Evolutionary conservation across 2,329 filamentous ascomycete genomes (phyloP).

Genomic region (Shiraia sp.): DNA sequence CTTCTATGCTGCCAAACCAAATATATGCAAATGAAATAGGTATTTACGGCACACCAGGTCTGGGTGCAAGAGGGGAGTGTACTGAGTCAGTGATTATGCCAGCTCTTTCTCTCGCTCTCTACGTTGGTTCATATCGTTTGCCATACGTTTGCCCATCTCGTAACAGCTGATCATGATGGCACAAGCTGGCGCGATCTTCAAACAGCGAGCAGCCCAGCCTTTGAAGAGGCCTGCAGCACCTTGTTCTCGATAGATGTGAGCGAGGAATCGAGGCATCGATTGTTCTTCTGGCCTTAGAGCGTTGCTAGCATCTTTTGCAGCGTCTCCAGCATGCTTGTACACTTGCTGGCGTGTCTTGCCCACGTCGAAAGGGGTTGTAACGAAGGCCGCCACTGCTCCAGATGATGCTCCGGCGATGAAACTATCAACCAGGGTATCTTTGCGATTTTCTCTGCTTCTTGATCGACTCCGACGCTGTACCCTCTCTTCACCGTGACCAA

Average conservation of each 20-base stretch:
- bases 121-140: constrained; percentile 72
- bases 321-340: constrained; percentile 60
- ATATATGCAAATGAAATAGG: constrained; percentile 3
- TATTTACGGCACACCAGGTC: constrained; percentile 1
- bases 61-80: not conserved
- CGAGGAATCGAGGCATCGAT: constrained; percentile 80
- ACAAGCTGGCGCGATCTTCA: constrained; percentile 95
- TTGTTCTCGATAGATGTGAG: constrained; percentile 87
- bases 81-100: constrained; percentile 4
- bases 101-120: constrained; percentile 33
- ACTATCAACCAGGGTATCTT: constrained; percentile 81
- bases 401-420: constrained; percentile 85
- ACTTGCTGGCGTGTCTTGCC: constrained; percentile 96
- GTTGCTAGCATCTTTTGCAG: constrained; percentile 47
- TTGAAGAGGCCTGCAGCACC: constrained; percentile 80
- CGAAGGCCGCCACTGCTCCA: constrained; percentile 80
- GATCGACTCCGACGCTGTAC: constrained; percentile 49
- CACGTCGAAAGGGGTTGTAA: constrained; percentile 95
- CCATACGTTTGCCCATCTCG: constrained; percentile 90
- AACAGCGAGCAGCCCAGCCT: constrained; percentile 86
- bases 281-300: constrained; percentile 67
- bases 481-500: constrained; percentile 38
- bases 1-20: constrained; percentile 1
- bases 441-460: constrained; percentile 70
- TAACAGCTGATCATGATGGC: constrained; percentile 99